Evolutionary conservation across 768 basidiomycete species (phyloP).

Genomic region (Tricholoma saponaceum): DNA sequence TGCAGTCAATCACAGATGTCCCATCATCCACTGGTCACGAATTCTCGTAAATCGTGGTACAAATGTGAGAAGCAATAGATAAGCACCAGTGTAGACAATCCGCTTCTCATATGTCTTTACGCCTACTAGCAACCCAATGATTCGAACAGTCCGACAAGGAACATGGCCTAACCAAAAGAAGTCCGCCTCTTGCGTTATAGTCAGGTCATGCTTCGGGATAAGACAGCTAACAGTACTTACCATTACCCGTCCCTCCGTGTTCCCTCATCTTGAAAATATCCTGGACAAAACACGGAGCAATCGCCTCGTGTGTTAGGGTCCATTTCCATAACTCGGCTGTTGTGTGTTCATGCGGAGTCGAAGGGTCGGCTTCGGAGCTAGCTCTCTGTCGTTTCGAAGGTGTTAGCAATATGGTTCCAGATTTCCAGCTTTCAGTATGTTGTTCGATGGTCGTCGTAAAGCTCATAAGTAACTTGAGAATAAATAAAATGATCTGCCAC

Average conservation of each 20-base stretch:
- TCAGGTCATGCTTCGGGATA: neutral
- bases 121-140: slow-evolving; percentile 66
- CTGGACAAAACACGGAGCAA: slow-evolving; percentile 50
- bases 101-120: slow-evolving; percentile 56
- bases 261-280: slow-evolving; percentile 49
- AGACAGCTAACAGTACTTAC: neutral
- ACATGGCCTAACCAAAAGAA: slow-evolving; percentile 71
- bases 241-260: slow-evolving; percentile 26
- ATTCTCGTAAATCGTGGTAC: neutral
- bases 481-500: too few species aligned
- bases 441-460: slow-evolving; percentile 12
- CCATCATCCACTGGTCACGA: slow-evolving; percentile 68
- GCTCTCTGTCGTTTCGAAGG: slow-evolving; percentile 18
- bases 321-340: slow-evolving; percentile 43
- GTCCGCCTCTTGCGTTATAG: slow-evolving; percentile 39
- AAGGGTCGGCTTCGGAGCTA: neutral
- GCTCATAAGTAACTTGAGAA: too few species aligned
- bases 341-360: slow-evolving; percentile 5
- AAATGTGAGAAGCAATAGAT: neutral
- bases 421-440: slow-evolving; percentile 5
- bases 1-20: slow-evolving; percentile 68
- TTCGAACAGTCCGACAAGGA: slow-evolving; percentile 60
- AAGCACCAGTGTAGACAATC: slow-evolving; percentile 54
- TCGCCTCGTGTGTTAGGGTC: slow-evolving; percentile 53
- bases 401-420: slow-evolving; percentile 12